phyloP scores from a whole-genome alignment of 2,329 filamentous ascomycete genomes.

The Trichoderma sp. region DNA sequence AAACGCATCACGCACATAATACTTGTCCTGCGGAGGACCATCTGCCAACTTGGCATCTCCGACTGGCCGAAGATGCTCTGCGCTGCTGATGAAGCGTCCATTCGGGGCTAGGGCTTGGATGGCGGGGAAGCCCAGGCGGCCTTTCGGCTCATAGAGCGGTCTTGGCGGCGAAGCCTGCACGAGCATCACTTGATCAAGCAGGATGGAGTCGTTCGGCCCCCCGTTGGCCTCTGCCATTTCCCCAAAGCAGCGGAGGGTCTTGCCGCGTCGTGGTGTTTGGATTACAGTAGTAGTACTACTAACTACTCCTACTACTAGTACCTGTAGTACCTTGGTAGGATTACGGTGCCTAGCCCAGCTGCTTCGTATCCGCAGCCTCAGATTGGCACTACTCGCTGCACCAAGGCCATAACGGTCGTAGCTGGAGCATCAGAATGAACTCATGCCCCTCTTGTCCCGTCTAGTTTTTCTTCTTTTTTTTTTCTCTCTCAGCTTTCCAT shows the following conservation, averaged over 20 bases:
- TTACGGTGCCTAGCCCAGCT: slow-evolving; percentile 7
- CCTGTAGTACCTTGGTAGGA: no score
- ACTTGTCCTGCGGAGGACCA: slow-evolving; percentile 2
- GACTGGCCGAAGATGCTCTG: slow-evolving; percentile 7
- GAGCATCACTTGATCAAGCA: slow-evolving; percentile 16
- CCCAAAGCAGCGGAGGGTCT: background rate
- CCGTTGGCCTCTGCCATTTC: background rate
- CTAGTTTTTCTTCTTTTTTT: background rate
- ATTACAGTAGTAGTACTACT: no score
- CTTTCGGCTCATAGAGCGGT: slow-evolving; percentile 14
- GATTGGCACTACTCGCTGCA: background rate
- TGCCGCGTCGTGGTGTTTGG: background rate
- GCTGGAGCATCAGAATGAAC: background rate
- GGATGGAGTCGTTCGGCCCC: slow-evolving; percentile 2
- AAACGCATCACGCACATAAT: slow-evolving; percentile 14
- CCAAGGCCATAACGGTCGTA: background rate
- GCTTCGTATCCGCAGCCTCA: slow-evolving; percentile 11
- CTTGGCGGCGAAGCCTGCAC: slow-evolving; percentile 12
- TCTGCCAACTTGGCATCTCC: background rate
- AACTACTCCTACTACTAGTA: no score
- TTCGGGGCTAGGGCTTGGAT: slow-evolving; percentile 11
- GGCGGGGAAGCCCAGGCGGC: slow-evolving; percentile 15
- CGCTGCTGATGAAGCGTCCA: slow-evolving; percentile 2
- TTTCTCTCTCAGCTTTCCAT: background rate
- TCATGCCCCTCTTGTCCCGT: background rate